Base-by-base conservation (phyloP, 164 flowering plant genomes). In the Macadamia integrifolia region DNA sequence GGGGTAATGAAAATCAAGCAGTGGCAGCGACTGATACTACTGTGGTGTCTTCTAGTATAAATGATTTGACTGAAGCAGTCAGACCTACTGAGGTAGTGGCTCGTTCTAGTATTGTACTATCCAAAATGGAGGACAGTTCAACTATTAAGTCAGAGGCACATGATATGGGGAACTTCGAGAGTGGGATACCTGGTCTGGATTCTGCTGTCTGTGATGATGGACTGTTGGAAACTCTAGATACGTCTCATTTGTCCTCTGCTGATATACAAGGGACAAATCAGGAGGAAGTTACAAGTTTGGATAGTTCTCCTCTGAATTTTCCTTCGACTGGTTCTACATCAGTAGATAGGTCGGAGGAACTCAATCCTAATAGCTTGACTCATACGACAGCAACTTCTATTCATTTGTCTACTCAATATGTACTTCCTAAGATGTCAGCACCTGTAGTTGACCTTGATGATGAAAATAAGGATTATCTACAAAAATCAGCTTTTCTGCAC, bases 111-210 rank as follows among this genome's bases (percentile, higher is more conserved):
- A 76, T 75, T 66, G 61, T 43, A 55, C 65, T 62, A 3, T 57
- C 84, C 63, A 77, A 23, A 66, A 67, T 64, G 53, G 83, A 78
- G 69, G 69, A 69, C 31, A 66, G 40, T 74, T 17, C 76, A 66
- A 48, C 71, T 43, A 40, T 77, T 28, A 69, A 72, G 60, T 70
- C 80, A 42, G 89, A 79, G 40, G 61, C 71, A 35, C 80, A 66
- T 78, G 90, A 82, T 64, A 63, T 72, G 65, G 91, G 69, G 48
- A 78, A 74, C 64, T 43, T 70, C 12, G 92, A 83, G 48, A 79
- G 82, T 79, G 88, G 62, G 65, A 90, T 94, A 64, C 99, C 97
- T 73, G 99, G 99, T 65, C 82, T 94, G 64, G 85, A 81, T 69
- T 77, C 87, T 35, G 56, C 79, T 65, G 74, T 72, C 66, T 67